phyloP scores from a whole-genome alignment of 345 rosid species.

The Citrus sp. region DNA sequence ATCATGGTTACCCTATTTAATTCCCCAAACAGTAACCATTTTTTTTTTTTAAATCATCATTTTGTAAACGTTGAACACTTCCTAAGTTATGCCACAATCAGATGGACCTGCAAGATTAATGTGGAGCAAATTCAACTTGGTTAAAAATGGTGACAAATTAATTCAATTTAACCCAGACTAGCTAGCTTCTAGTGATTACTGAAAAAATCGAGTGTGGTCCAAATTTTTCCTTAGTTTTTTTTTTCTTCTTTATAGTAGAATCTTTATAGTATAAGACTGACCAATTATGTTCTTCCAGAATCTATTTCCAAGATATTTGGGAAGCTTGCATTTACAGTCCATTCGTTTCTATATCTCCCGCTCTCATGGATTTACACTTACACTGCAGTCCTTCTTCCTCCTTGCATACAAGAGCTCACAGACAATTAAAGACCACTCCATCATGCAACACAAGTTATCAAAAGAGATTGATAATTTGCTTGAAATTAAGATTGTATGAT shows the following conservation, averaged over 20 bases:
- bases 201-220: not conserved
- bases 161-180: not conserved
- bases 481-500: conserved; percentile 27
- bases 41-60: no score
- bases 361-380: conserved; percentile 15
- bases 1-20: no score
- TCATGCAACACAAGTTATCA: not conserved
- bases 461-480: not conserved
- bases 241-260: not conserved
- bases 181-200: not conserved
- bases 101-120: no score
- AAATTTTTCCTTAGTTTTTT: not conserved
- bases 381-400: conserved; percentile 14
- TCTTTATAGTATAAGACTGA: not conserved
- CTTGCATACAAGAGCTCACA: conserved; percentile 6
- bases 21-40: no score
- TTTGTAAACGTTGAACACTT: no score
- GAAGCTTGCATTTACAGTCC: conserved; percentile 13
- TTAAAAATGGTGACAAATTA: not conserved
- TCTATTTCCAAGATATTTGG: conserved; percentile 30
- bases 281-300: not conserved
- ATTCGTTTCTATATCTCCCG: conserved; percentile 12
- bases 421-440: not conserved
- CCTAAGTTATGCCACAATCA: no score
- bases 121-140: no score